Evolutionary conservation across 345 rosid species (phyloP), one percentile per base, ranked within the genome.

Genomic region (Hibiscus syriacus): DNA sequence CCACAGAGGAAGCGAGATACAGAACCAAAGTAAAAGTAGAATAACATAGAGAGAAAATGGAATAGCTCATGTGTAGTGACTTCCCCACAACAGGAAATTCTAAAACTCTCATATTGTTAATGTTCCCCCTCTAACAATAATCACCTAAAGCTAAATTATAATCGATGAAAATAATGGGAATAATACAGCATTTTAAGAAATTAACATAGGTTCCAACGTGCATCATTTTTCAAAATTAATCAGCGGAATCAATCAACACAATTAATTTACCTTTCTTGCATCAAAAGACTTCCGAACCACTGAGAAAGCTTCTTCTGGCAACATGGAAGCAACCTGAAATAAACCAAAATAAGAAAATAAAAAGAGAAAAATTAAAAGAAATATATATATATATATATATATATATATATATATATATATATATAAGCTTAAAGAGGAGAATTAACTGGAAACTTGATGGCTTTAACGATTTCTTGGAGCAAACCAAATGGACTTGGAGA

Each of bases 191-290:
- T n/a, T n/a, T n/a, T n/a, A n/a, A n/a, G n/a, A n/a, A n/a, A n/a
- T n/a, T n/a, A n/a, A n/a, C n/a, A n/a, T n/a, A n/a, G n/a, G n/a
- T n/a, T n/a, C n/a, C n/a, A n/a, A n/a, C 98, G 85, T 19, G 98
- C 97, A 66, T 93, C 98, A 76, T 88, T 77, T 90, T 93, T 77
- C 98, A 78, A 70, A 88, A 78, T n/a, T n/a, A n/a, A n/a, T n/a
- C n/a, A n/a, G n/a, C n/a, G n/a, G n/a, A n/a, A n/a, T n/a, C n/a
- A n/a, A n/a, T n/a, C n/a, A n/a, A n/a, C n/a, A n/a, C n/a, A n/a
- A n/a, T n/a, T n/a, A n/a, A n/a, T 12, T 90, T 84, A n/a, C n/a
- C n/a, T n/a, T n/a, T n/a, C n/a, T n/a, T n/a, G n/a, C n/a, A n/a
- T n/a, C n/a, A n/a, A n/a, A n/a, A n/a, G n/a, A n/a, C n/a, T n/a